Percentiles rank a stretch among this genome's conserved stretches.
Conservation (phyloP, 1,284 basidiomycete species). For the Puccinia hordei region DNA sequence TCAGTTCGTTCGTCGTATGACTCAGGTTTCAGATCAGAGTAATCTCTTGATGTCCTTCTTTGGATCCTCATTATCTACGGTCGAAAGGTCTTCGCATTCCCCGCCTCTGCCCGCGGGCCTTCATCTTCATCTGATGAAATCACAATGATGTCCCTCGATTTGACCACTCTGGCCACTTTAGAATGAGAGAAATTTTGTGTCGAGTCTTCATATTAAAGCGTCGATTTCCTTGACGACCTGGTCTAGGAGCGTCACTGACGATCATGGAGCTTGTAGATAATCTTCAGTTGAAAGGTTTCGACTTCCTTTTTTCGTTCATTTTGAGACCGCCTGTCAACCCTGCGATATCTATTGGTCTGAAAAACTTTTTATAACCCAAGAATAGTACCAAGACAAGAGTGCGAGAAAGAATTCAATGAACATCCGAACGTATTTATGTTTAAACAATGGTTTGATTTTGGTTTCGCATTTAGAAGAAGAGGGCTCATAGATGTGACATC, state of each 20-base stretch:
- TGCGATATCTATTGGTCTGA: no score
- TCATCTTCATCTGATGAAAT: conserved; percentile 17
- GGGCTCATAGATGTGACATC: no score
- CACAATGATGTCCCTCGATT: neutral
- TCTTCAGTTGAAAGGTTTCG: neutral
- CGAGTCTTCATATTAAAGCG: neutral
- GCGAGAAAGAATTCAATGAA: no score
- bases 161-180: neutral
- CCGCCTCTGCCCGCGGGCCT: neutral
- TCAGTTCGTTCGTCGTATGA: neutral
- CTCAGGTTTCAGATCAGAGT: neutral
- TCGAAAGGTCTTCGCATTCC: neutral
- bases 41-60: neutral
- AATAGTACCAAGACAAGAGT: no score
- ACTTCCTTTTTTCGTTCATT: neutral
- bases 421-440: no score
- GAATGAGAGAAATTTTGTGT: neutral
- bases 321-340: neutral
- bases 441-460: no score
- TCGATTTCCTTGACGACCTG: neutral
- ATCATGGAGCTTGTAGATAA: neutral
- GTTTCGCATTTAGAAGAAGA: no score
- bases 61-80: neutral
- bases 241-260: neutral
- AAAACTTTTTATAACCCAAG: no score